Base-by-base conservation (phyloP, 768 basidiomycete genomes). In the Crepidotus variabilis region DNA sequence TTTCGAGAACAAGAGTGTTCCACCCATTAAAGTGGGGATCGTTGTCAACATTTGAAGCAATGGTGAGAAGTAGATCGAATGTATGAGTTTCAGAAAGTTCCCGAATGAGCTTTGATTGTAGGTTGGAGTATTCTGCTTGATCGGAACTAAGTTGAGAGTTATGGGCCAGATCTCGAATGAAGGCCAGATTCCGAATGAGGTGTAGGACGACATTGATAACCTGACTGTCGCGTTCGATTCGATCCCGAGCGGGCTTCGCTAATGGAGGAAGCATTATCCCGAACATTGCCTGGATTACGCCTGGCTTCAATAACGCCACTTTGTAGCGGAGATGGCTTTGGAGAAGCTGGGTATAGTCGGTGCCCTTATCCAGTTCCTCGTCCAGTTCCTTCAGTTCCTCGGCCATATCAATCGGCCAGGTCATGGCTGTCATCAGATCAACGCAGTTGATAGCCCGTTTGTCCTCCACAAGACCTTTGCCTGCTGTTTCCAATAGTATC, bases 321-420 rank as follows among this genome's bases (percentile, higher is more conserved):
- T 99, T 99, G 83, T 98, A 99, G 61, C 87, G 77, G 23, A 92
- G 73, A 68, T 98, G 96, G 61, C 88, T 89, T 63, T 82, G 71
- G 47, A 87, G 69, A 6, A 98, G 80, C 57, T 88, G 86, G 0
- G 93, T 93, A 71, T 94, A 98, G 69, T 99, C 97, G 14, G 92
- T 84, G 16, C 87, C 84, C 58, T 81, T 84, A 70, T 91, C 90
- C 18, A 84, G 62, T 36, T 88, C 90, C 46, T 94, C 90, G 66
- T 90, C 87, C 53, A 98, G 83, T 66, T 98, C 97, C 63, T 89
- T 90, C 60, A 99, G 77, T 71, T 98, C 97, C 64, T 92, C 90
- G 0, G 93, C 90, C 60, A 98, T 77, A 70, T 98, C 92, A 53
- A 99, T 96, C 0, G 97, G 97, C 97, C 97, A 99, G 1, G 96